Evolutionary conservation across 2,329 filamentous ascomycete species (phyloP).

Genomic region (Neonectria magnoliae): DNA sequence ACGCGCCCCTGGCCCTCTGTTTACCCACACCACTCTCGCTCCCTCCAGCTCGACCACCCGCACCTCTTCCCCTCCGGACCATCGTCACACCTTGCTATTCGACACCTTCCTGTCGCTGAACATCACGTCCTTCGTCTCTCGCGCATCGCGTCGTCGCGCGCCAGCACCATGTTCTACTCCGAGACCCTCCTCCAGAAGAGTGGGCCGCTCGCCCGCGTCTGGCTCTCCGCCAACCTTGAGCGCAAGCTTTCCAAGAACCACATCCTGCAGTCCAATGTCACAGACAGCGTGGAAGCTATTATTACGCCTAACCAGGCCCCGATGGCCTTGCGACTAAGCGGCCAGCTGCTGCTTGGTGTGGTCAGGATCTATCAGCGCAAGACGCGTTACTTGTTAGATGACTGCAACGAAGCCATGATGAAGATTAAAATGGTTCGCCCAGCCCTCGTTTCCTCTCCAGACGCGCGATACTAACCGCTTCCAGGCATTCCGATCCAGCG

Average conservation of each 20-base stretch:
- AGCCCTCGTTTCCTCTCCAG: neutral
- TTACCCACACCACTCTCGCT: slow-evolving; percentile 43
- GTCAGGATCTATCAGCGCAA: slow-evolving; percentile 98
- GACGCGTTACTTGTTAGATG: slow-evolving; percentile 93
- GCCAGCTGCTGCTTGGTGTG: slow-evolving; percentile 92
- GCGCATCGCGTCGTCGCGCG: slow-evolving; percentile 45
- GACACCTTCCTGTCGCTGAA: slow-evolving; percentile 20
- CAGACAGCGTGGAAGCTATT: slow-evolving; percentile 94
- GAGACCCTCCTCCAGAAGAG: slow-evolving; percentile 96
- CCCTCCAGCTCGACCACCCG: slow-evolving; percentile 14
- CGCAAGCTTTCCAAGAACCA: slow-evolving; percentile 98
- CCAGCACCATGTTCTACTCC: slow-evolving; percentile 89
- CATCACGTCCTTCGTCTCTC: slow-evolving; percentile 30
- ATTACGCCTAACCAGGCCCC: slow-evolving; percentile 93
- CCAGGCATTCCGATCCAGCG: slow-evolving; percentile 91
- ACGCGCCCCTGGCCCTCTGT: slow-evolving; percentile 47
- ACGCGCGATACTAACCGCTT: slow-evolving; percentile 44
- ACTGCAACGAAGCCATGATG: slow-evolving; percentile 96
- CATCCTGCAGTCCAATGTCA: slow-evolving; percentile 92
- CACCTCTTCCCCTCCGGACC: slow-evolving; percentile 28
- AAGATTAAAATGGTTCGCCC: slow-evolving; percentile 94
- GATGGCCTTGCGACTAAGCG: slow-evolving; percentile 92
- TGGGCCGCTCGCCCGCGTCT: slow-evolving; percentile 95
- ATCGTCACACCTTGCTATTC: slow-evolving; percentile 24
- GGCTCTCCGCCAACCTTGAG: slow-evolving; percentile 97